Evolutionary conservation across 1,139 yeast species (phyloP), one percentile per base, ranked within the genome.

Genomic region (Komagataea norvegica): DNA sequence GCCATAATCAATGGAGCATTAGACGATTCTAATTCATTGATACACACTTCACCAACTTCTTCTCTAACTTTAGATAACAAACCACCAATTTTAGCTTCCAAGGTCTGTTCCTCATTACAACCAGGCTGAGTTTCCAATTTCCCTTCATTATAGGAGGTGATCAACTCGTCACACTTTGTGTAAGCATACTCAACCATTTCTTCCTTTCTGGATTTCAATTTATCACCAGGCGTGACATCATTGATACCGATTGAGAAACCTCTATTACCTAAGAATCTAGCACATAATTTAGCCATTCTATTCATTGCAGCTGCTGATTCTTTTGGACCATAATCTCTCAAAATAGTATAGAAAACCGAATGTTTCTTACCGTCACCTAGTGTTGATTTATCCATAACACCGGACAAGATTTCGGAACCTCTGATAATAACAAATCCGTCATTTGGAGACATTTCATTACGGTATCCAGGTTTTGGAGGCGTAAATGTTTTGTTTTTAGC

Each of bases 1-100:
- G 98, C 97, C 99, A 93, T 93, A 58, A 93, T 89, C 57, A 93
- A 74, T 28, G 98, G 98, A 25, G 98, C 96, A 61, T 93, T 93
- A 32, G 88, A 76, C 39, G 84, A 76, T 50, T 87, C 96, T 45
- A 93, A 68, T 61, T 91, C 98, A 41, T 73, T 76, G 56, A 93
- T 89, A 71, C 98, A 93, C 43, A 88, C 95, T 50, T 91, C 97
- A 61, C 98, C 99, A 20, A 91, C 97, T 63, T 93, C 96, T 70
- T 91, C 98, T 75, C 99, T 82, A 41, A 93, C 98, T 59, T 89
- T 91, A 16, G 98, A 91, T 48, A 93, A 68, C 31, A 91, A 67
- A 49, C 98, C 98, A 64, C 96, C 95, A 60, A 93, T 91, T 56
- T 89, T 89, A 33, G 97, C 96, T 65, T 93, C 99, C 53, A 93